A percentile compares a stretch with the other conserved stretches of the same genome.
phyloP scores from a whole-genome alignment of 1,139 yeast species.

The Protomyces inundatus region DNA sequence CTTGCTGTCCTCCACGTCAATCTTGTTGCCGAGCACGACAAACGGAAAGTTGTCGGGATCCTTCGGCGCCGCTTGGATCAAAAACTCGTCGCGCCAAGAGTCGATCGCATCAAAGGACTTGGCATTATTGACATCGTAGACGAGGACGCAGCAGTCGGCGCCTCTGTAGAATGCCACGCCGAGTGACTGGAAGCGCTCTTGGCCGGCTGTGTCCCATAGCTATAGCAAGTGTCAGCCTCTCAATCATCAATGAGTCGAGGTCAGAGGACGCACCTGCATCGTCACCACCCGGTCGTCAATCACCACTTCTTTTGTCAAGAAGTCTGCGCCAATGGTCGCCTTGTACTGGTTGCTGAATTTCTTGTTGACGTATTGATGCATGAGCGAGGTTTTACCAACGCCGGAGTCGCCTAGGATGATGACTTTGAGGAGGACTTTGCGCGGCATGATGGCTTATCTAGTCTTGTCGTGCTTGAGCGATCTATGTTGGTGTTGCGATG shows the following conservation, averaged over 20 bases:
- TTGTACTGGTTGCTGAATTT: conserved; percentile 94
- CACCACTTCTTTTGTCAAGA: conserved; percentile 79
- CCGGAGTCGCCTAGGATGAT: conserved; percentile 96
- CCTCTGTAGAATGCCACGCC: conserved; percentile 98
- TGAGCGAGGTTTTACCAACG: conserved; percentile 92
- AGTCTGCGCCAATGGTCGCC: conserved; percentile 98
- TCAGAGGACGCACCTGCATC: conserved; percentile 45
- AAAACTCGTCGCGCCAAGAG: conserved; percentile 92
- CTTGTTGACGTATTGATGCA: conserved; percentile 76
- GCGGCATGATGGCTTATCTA: conserved; percentile 13
- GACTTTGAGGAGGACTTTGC: conserved; percentile 70
- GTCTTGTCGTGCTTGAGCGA: not conserved
- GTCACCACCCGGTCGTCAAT: conserved; percentile 78
- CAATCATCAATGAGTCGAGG: conserved; percentile 45
- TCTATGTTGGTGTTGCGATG: too few species aligned
- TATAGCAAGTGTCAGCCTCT: conserved; percentile 41
- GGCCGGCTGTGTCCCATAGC: conserved; percentile 89
- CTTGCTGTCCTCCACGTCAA: conserved; percentile 88
- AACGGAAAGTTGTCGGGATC: conserved; percentile 96
- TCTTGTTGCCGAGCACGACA: conserved; percentile 88
- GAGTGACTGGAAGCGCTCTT: conserved; percentile 81
- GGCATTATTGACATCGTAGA: conserved; percentile 88
- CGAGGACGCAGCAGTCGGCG: conserved; percentile 95
- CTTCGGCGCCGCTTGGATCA: conserved; percentile 84
- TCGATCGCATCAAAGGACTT: conserved; percentile 85